phyloP scores from a whole-genome alignment of 73 alveolate species.

The Urostyla sp. region DNA sequence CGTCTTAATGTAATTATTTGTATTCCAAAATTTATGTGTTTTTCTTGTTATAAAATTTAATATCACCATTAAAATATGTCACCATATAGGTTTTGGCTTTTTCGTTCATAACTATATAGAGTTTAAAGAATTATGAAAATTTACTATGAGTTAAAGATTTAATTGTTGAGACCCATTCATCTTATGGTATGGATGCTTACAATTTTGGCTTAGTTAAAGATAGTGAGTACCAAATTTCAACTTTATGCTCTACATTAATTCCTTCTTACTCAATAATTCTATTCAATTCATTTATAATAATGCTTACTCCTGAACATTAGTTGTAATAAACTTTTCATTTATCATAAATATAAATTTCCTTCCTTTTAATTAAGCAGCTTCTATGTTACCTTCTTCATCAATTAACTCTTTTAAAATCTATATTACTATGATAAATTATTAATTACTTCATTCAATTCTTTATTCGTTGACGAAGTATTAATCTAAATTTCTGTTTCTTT shows the following conservation, averaged over 20 bases:
- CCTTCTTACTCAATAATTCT: slow-evolving; percentile 8
- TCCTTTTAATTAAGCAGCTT: slow-evolving; percentile 4
- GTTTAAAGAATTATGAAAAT: too few species aligned
- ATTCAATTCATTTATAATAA: background rate
- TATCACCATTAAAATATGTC: slow-evolving; percentile 42
- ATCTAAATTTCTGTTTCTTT: slow-evolving; percentile 26
- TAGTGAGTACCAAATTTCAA: slow-evolving; percentile 29
- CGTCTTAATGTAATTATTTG: slow-evolving; percentile 20
- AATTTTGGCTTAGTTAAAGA: slow-evolving; percentile 38
- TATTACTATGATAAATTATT: background rate
- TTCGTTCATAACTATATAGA: slow-evolving; percentile 27
- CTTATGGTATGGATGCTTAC: slow-evolving; percentile 17
- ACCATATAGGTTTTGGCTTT: slow-evolving; percentile 53
- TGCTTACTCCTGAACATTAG: slow-evolving; percentile 9
- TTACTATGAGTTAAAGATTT: slow-evolving; percentile 29
- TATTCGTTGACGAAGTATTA: background rate
- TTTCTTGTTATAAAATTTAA: slow-evolving; percentile 9
- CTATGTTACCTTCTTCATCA: slow-evolving; percentile 29
- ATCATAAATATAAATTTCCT: slow-evolving; percentile 35
- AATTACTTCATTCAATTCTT: slow-evolving; percentile 11
- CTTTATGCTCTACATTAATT: background rate
- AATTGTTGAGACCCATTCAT: slow-evolving; percentile 43
- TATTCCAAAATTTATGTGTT: background rate
- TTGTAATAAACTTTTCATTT: background rate
- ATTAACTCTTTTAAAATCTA: slow-evolving; percentile 20